A percentile compares a stretch with the other conserved stretches of the same genome.
phyloP scores from a whole-genome alignment of 352 stramenopile genomes.

The Phytophthora idaei region DNA sequence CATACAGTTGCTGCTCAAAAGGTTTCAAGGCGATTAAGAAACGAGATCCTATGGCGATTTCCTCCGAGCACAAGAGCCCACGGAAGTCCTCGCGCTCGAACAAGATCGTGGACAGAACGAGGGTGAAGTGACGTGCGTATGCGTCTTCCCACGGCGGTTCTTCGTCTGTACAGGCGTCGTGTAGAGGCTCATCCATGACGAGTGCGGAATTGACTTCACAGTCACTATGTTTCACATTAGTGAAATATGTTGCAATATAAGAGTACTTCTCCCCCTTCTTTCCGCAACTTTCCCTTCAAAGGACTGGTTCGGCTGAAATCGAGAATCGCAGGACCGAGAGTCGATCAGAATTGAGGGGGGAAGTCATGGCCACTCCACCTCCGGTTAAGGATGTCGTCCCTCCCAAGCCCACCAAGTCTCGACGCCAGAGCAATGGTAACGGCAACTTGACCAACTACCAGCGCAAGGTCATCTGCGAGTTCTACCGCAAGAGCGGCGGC shows the following conservation, averaged over 20 bases:
- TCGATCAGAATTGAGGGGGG: slow-evolving; percentile 9
- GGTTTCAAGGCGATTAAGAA: slow-evolving; percentile 59
- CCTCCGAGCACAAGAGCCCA: slow-evolving; percentile 49
- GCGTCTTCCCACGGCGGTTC: slow-evolving; percentile 47
- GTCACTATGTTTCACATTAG: not conserved
- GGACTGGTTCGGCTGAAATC: slow-evolving; percentile 14
- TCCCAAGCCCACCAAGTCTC: slow-evolving; percentile 16
- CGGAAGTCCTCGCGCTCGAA: slow-evolving; percentile 53
- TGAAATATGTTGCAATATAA: slow-evolving; percentile 1
- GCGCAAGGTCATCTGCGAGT: slow-evolving; percentile 85
- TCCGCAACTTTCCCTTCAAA: slow-evolving; percentile 19
- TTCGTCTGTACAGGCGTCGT: not conserved
- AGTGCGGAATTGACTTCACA: not conserved
- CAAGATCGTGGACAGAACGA: slow-evolving; percentile 57
- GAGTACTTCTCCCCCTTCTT: not conserved
- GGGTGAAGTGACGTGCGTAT: slow-evolving; percentile 66
- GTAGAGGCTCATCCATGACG: not conserved
- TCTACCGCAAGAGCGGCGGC: slow-evolving; percentile 78
- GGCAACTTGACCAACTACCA: slow-evolving; percentile 87
- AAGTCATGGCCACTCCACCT: slow-evolving; percentile 15
- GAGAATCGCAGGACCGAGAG: slow-evolving; percentile 13
- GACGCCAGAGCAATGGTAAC: slow-evolving; percentile 46
- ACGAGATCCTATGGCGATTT: slow-evolving; percentile 44
- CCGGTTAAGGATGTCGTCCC: slow-evolving; percentile 2
- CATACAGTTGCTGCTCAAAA: slow-evolving; percentile 72